Evolutionary conservation across 768 basidiomycete genomes (phyloP), one percentile per base, ranked within the genome.

Genomic region (Lactifluus hygrophoroides): DNA sequence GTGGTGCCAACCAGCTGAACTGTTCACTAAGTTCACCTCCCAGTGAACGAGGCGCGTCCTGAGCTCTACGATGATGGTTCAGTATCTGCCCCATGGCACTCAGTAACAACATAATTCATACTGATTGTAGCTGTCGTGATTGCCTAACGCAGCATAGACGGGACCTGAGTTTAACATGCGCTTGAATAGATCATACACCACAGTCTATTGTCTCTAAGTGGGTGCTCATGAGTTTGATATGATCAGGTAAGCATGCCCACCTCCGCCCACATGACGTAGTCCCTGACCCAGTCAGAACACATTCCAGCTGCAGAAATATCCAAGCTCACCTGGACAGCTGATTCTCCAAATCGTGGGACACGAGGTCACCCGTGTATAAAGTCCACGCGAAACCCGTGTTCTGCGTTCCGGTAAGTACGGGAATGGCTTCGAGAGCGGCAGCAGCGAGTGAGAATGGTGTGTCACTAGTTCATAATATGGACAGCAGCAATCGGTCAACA

Each of bases 121-220:
- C 82, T 81, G 77, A 63, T 83, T 82, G 68, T 83, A 86, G 42
- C 76, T 83, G 67, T 90, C 88, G 64, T 90, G 88, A 67, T 90
- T 90, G 9, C 88, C 88, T 9, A 90, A 72, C 0, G 84, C 80
- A 28, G 84, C 81, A 62, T 89, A 90, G 3, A 89, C 78, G n/a
- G 88, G 86, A 0, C 85, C 85, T 14, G 78, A 74, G 16, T 81
- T 81, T 30, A 89, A 75, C 64, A 75, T 75, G 16, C 74, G 74
- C 69, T 79, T 85, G 70, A 88, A 78, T 35, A 90, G 74, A 61
- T 83, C 85, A 66, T 80, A 90, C 21, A 88, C 57, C 1, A 85
- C 71, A 1, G 83, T 77, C 85, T 87, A 60, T n/a, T n/a, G n/a
- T 19, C 25, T 46, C 27, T 6, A 57, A 25, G 25, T 45, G 37